These are phyloP conservation scores for Pseudomicrostroma phylloplanum DNA, from an alignment of 1,284 basidiomycete species.

Conservation along the genomic window DNA sequence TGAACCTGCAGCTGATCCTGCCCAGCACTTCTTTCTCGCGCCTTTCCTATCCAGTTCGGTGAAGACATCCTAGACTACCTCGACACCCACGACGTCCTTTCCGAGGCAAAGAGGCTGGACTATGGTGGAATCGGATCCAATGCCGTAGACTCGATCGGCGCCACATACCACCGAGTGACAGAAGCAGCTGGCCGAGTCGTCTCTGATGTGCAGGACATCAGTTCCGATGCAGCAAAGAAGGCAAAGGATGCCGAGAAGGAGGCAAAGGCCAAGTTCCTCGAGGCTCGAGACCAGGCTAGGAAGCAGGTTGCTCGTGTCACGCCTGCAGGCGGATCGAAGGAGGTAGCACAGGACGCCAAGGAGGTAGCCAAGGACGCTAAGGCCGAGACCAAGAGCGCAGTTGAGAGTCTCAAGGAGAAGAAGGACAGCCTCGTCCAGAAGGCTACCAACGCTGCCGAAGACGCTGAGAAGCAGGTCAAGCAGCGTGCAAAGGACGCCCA, in stretches of 20 bases:
- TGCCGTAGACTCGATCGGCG: slow-evolving; percentile 57
- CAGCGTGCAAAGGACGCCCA: slow-evolving; percentile 2
- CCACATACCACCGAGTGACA: slow-evolving; percentile 42
- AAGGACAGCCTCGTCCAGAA: slow-evolving; percentile 28
- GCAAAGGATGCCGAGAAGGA: slow-evolving; percentile 15
- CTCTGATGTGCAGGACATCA: slow-evolving; percentile 46
- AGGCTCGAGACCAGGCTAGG: slow-evolving; percentile 31
- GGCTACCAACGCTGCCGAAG: slow-evolving; percentile 56
- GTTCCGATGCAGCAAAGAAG: slow-evolving; percentile 36
- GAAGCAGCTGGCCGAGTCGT: slow-evolving; percentile 35
- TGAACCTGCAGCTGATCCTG: slow-evolving; percentile 8
- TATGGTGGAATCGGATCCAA: slow-evolving; percentile 57
- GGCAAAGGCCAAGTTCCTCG: slow-evolving; percentile 18
- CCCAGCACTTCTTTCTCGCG: slow-evolving; percentile 50
- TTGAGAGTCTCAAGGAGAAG: slow-evolving; percentile 29
- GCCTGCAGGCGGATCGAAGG: slow-evolving; percentile 21
- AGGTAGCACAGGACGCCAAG: slow-evolving; percentile 34
- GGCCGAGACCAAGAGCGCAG: slow-evolving; percentile 43
- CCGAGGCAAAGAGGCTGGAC: slow-evolving; percentile 30
- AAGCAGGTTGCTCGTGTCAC: slow-evolving; percentile 18
- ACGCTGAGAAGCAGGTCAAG: slow-evolving; percentile 28
- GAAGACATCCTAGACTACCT: slow-evolving; percentile 29
- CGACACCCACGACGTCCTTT: slow-evolving; percentile 36
- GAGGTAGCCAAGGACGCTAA: slow-evolving; percentile 46
- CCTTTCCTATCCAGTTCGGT: slow-evolving; percentile 51